phyloP scores from a whole-genome alignment of 768 basidiomycete genomes.

The Lentinula detonsa region DNA sequence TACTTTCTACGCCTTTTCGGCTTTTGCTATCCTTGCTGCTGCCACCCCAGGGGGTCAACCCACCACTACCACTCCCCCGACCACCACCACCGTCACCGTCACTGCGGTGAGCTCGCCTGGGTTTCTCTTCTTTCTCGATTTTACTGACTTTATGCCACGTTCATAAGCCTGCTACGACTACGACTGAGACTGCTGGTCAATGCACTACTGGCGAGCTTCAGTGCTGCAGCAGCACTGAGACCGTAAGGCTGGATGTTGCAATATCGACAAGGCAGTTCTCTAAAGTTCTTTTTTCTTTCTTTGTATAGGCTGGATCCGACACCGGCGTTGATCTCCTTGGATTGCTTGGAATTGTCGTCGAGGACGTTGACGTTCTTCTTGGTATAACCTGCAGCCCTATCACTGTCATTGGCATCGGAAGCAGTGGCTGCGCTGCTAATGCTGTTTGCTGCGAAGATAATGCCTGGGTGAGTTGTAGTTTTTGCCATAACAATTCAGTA shows the following conservation, averaged over 20 bases:
- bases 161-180: not conserved
- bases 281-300: not conserved
- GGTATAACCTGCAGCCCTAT: slow-evolving; percentile 5
- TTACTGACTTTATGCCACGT: not conserved
- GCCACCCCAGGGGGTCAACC: not conserved
- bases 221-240: not conserved
- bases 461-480: not conserved
- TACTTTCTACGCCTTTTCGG: not conserved
- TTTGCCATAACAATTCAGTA: not conserved
- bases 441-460: slow-evolving; percentile 1
- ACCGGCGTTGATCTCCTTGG: not conserved
- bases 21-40: not conserved
- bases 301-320: not conserved
- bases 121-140: not conserved
- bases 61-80: not conserved
- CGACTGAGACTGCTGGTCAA: not conserved
- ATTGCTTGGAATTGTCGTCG: slow-evolving; percentile 6
- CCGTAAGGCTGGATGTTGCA: not conserved
- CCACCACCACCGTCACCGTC: not conserved
- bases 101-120: not conserved
- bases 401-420: slow-evolving; percentile 5
- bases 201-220: not conserved
- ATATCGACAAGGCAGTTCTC: not conserved
- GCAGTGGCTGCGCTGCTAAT: not conserved
- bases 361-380: not conserved